Evolutionary conservation across 768 basidiomycete genomes (phyloP), one percentile per base, ranked within the genome.

Genomic region (Mycena rebaudengoi): DNA sequence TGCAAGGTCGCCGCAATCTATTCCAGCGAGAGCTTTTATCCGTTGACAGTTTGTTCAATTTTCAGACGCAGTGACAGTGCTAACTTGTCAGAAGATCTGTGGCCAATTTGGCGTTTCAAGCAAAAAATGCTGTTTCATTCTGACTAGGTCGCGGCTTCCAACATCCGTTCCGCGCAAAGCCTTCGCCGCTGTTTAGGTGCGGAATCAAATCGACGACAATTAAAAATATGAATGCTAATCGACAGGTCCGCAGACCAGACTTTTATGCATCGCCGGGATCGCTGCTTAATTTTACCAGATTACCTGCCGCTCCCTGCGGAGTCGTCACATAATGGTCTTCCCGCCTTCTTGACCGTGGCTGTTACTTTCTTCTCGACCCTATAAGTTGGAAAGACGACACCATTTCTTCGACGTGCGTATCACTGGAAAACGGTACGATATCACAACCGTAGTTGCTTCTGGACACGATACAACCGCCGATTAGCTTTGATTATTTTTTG

Each of bases 231-330:
- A 56, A 62, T 50, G 58, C 25, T 33, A 60, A 23, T 32, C 4
- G 46, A 56, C 61, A 56, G 54, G 23, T 54, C 53, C 52, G 35
- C 37, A 37, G 32, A 8, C 6, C 59, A 62, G 53, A 64, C 55
- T 57, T 64, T 64, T 64, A 58, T 37, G 29, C 57, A 61, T 28
- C 39, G 41, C 33, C 28, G 13, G 39, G 62, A 63, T 63, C 62
- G 55, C 62, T 57, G 62, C 20, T 23, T 25, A 37, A 45, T n/a
- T 58, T 23, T 52, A 56, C 43, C 55, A 64, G 52, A 52, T 52
- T 64, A 43, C 43, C 62, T 64, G 40, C 55, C 49, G 62, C 26
- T 21, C 33, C 21, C 32, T 45, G 35, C 55, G 62, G 62, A 52
- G 16, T 16, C 30, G 7, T 43, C 37, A 28, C 5, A 28, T 39